Evolutionary conservation across 495 filamentous ascomycete species (phyloP), one percentile per base, ranked within the genome.

Genomic region (Annulohypoxylon moriforme): DNA sequence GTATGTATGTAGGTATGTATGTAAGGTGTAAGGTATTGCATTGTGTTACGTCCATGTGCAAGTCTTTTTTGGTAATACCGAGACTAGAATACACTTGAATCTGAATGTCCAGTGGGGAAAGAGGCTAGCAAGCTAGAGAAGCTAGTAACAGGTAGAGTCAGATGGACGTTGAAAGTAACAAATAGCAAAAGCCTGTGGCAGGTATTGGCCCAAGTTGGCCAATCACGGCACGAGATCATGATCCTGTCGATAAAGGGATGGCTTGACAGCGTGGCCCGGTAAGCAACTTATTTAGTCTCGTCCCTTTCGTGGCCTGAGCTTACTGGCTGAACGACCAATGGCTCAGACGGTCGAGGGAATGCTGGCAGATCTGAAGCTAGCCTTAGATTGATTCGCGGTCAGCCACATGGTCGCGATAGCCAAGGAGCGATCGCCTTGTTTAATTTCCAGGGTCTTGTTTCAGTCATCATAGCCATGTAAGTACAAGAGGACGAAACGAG

Each of bases 181-280:
- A 67, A 71, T 67, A 25, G 53, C 47, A 67, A 62, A 52, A 64
- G 60, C 38, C 66, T 40, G 53, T 60, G 60, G 60, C 16, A 64
- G 44, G 42, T 27, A 64, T 29, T 60, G 33, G 70, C 13, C 44
- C 8, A n/a, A 16, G 40, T 58, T 57, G 50, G 11, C 71, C 72
- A 70, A 71, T 74, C 67, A 65, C 57, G 34, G 38, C 49, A 36
- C 42, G 42, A 38, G 29, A n/a, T 60, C 61, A 49, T 53, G 42
- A 68, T 68, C 69, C 65, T 69, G 24, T 60, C 60, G 53, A 68
- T 46, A 56, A 72, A 62, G 69, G 60, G 60, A 68, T 68, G 69
- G 64, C 64, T 73, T 75, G 73, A 75, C 73, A 75, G 73, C 73
- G 69, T 75, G 73, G 73, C 69, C 69, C 69, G 64, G 69, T 71